Base-by-base conservation (phyloP, 805 yeast genomes). In the Candida broadrunensis region DNA sequence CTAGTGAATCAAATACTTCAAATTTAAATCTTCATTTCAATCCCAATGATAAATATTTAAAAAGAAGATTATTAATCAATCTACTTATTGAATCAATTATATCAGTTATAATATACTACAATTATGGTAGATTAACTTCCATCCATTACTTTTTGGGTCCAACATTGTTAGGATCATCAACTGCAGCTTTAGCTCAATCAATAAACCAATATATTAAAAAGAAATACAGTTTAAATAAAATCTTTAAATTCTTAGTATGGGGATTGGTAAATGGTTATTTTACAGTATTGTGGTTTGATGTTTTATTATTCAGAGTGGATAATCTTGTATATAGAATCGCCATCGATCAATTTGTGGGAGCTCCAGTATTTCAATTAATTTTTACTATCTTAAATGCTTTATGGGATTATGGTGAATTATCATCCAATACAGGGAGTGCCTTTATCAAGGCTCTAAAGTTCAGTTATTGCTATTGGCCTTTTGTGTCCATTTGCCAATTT, bases 381-480 rank as follows among this genome's bases (percentile, higher is more conserved):
- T 81, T 78, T 52, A 66, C 72, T 36, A 49, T 73, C 2, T 71
- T 70, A 43, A 73, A 70, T 44, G 66, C 75, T 32, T 48, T 77
- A 9, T 81, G 87, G 86, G 86, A 81, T 42, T 63, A 70, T 26
- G 70, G 69, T 13, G 68, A 64, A 56, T 37, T 72, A 57, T 38
- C 56, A 54, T 14, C 41, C 27, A 44, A 49, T 53, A 35, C 70
- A 54, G 60, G 62, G 43, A 46, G 65, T 8, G 60, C 73, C 7
- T 78, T 68, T 46, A 42, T 76, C 39, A 73, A 68, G 34, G 67
- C 81, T 7, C 55, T 81, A 44, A 73, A 72, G 41, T 70, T 73
- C 41, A 73, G 81, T 26, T 79, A 75, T 51, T 59, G 77, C 52
- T 69, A 72, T 38, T 81, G 85, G 84, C 85, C 87, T 2, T 58